A percentile compares a stretch with the other conserved stretches of the same genome.
These are phyloP conservation scores for Bolboschoenoplectus hybrid DNA, from an alignment of 202 grass and related monocot genomes.

Conservation along the genomic window DNA sequence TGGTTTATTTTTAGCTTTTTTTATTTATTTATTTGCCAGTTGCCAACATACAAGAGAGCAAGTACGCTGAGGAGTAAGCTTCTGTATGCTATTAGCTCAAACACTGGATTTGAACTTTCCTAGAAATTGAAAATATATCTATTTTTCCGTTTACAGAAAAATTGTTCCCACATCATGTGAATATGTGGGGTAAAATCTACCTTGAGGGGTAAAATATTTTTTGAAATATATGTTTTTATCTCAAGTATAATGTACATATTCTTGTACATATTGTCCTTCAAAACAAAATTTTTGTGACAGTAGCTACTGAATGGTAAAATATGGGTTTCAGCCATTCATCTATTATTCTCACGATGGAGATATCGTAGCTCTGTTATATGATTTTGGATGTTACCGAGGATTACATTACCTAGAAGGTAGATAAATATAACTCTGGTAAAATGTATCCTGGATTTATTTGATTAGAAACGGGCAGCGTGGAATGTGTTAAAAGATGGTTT, in stretches of 20 bases:
- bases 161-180: conserved; percentile 43
- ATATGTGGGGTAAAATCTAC: conserved; percentile 42
- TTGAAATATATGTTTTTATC: background rate
- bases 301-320: background rate
- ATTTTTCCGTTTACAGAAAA: conserved; percentile 6
- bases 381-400: background rate
- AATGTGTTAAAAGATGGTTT: background rate
- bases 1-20: background rate
- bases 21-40: conserved; percentile 44
- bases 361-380: background rate
- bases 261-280: background rate
- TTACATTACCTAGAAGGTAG: background rate
- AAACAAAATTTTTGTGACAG: background rate
- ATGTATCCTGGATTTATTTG: background rate
- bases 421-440: conserved; percentile 8
- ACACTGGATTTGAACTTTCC: conserved; percentile 85
- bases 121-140: conserved; percentile 39
- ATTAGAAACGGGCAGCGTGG: background rate
- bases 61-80: conserved; percentile 95
- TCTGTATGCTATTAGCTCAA: conserved; percentile 82
- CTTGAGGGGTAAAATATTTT: background rate
- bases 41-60: conserved; percentile 90
- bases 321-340: background rate
- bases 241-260: background rate
- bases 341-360: background rate